Evolutionary conservation across 768 basidiomycete species (phyloP), one percentile per base, ranked within the genome.

Genomic region (Cystofilobasidium macerans): DNA sequence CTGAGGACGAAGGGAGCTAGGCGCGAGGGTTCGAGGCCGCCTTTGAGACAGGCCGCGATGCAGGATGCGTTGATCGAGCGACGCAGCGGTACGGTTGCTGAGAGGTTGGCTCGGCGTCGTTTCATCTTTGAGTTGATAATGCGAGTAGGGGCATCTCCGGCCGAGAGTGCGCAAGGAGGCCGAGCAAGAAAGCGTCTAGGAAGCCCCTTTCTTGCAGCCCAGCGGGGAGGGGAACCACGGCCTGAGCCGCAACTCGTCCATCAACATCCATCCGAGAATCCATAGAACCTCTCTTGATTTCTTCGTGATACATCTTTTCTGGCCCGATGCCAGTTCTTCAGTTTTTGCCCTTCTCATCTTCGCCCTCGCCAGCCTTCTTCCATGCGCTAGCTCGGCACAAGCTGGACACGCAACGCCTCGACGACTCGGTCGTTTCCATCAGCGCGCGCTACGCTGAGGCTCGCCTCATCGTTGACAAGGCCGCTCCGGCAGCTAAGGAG

Each of bases 311-410:
- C 51, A 9, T 11, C 16, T 16, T 8, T 8, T 42, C 42, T 20
- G 7, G n/a, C 7, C 24, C 43, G 28, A 77, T 77, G 77, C 65
- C 75, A 8, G 67, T 75, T 71, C 81, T 98, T 30, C 91, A 95
- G 76, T 98, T 99, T 73, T 80, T 86, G 48, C 92, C 93, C 0
- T 85, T 98, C 71, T 80, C 86, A 6, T 91, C 91, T 11, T 80
- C 88, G 51, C 87, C 95, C 2, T 85, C 90, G 69, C 93, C 95
- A 0, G 81, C 84, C 2, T 91, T 98, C 76, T 99, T 93, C 92
- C 88, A 94, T 70, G 83, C 85, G 60, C 85, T 99, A 45, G 88
- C 89, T 1, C 78, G 81, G 33, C 77, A 91, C 77, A 99, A 99
- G 81, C 84, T 99, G 72, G 90, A 97, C 74, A 84, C 88, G 18